These are phyloP conservation scores for Erythrobasidium hasegawianum DNA, from an alignment of 1,284 basidiomycete genomes.

Conservation along the genomic window DNA sequence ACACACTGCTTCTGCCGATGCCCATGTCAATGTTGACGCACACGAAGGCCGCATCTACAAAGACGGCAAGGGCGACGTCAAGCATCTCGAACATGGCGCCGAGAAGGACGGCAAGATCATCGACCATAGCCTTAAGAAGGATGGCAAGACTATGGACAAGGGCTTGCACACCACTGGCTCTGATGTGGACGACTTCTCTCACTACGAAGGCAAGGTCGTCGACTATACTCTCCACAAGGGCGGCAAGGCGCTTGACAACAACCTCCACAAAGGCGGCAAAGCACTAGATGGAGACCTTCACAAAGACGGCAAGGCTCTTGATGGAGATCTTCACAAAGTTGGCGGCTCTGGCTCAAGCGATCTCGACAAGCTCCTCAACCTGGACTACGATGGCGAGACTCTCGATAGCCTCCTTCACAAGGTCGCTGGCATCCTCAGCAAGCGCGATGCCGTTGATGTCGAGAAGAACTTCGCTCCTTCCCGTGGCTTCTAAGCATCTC, in stretches of 20 bases:
- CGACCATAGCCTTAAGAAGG: not conserved
- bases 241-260: not conserved
- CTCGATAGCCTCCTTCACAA: not conserved
- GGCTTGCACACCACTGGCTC: not conserved
- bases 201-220: conserved; percentile 26
- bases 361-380: conserved; percentile 10
- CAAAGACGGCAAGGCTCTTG: not conserved
- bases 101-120: conserved; percentile 49
- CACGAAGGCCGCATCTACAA: not conserved
- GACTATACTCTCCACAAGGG: conserved; percentile 23
- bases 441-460: not conserved
- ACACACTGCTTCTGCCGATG: not conserved
- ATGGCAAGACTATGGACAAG: not conserved
- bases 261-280: not conserved
- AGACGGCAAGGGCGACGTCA: conserved; percentile 50
- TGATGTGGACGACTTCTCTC: conserved; percentile 5
- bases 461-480: conserved; percentile 7
- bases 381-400: not conserved
- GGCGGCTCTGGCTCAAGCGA: not conserved
- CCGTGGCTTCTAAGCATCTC: conserved; percentile 1
- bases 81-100: conserved; percentile 68
- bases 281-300: not conserved
- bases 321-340: not conserved
- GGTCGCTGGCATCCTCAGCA: not conserved
- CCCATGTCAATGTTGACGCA: not conserved